A percentile compares a stretch with the other conserved stretches of the same genome.
Evolutionary conservation across 2,329 filamentous ascomycete genomes (phyloP).

Genomic region (Ceratocystis alfenasii): DNA sequence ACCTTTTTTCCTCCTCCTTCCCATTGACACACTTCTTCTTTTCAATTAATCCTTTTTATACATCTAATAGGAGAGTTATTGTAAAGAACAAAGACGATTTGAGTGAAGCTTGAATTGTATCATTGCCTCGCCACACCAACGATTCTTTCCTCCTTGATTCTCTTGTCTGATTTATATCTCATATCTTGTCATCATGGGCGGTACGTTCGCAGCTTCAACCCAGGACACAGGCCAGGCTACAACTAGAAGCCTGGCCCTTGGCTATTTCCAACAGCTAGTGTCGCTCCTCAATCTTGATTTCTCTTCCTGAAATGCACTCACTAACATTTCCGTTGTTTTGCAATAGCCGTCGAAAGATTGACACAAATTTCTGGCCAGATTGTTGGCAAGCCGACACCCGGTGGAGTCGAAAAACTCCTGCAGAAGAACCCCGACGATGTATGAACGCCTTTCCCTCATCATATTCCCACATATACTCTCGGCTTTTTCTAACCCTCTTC

Average conservation of each 20-base stretch:
- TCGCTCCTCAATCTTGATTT: background rate
- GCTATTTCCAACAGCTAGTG: too few relatives aligned
- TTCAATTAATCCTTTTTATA: too few relatives aligned
- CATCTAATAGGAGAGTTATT: too few relatives aligned
- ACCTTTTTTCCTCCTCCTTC: too few relatives aligned
- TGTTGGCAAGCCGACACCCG: constrained; percentile 45
- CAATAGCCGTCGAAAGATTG: constrained; percentile 43
- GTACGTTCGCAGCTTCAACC: constrained; percentile 11
- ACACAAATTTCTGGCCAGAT: constrained; percentile 52
- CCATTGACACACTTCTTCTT: too few relatives aligned
- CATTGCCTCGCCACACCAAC: background rate
- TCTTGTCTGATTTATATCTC: background rate
- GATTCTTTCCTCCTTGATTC: background rate
- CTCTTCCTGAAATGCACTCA: background rate
- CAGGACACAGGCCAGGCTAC: too few relatives aligned
- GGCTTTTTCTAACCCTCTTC: background rate
- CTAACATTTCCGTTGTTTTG: background rate
- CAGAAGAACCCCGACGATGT: constrained; percentile 58
- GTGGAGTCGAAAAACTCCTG: constrained; percentile 45
- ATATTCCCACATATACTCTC: background rate
- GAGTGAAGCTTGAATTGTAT: too few relatives aligned
- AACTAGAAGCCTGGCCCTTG: too few relatives aligned
- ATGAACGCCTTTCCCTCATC: constrained; percentile 25
- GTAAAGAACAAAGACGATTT: too few relatives aligned
- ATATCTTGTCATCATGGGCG: constrained; percentile 14